phyloP scores from a whole-genome alignment of 208 protist genomes.

The Wallacemonas collosoma region DNA sequence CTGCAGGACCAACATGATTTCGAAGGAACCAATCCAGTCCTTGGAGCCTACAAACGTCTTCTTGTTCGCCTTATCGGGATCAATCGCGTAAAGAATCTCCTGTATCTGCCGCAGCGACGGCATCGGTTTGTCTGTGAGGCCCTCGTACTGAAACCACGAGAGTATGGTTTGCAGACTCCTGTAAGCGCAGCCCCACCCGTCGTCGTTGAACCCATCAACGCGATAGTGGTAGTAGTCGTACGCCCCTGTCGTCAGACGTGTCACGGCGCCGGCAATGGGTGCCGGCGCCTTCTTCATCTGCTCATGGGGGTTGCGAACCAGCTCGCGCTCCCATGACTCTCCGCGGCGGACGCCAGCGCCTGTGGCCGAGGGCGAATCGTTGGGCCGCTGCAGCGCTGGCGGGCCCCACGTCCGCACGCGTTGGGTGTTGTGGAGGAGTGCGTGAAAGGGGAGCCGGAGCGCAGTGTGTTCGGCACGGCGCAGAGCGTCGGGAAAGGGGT shows the following conservation, averaged over 20 bases:
- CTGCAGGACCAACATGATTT: constrained; percentile 91
- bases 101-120: constrained; percentile 85
- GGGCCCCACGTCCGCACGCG: constrained; percentile 36
- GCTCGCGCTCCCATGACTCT: constrained; percentile 59
- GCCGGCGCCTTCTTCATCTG: constrained; percentile 23
- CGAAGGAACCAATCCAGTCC: constrained; percentile 96
- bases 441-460: constrained; percentile 46
- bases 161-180: constrained; percentile 89
- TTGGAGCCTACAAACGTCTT: constrained; percentile 88
- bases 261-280: constrained; percentile 43
- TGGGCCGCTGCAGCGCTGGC: neutral
- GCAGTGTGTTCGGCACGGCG: constrained; percentile 55
- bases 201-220: constrained; percentile 92
- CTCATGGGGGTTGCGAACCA: constrained; percentile 52
- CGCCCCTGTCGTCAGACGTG: constrained; percentile 55
- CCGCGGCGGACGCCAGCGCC: constrained; percentile 23
- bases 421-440: constrained; percentile 38
- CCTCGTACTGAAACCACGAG: constrained; percentile 81
- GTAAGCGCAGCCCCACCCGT: constrained; percentile 97
- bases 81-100: constrained; percentile 72
- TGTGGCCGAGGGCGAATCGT: neutral
- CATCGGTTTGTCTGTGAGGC: constrained; percentile 43
- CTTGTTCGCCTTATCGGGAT: constrained; percentile 79
- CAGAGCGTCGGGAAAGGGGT: constrained; percentile 27
- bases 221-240: constrained; percentile 97